A percentile compares a stretch with the other conserved stretches of the same genome.
Evolutionary conservation across 257 asterid species (phyloP).

Genomic region (Jaltomata sinuosa): DNA sequence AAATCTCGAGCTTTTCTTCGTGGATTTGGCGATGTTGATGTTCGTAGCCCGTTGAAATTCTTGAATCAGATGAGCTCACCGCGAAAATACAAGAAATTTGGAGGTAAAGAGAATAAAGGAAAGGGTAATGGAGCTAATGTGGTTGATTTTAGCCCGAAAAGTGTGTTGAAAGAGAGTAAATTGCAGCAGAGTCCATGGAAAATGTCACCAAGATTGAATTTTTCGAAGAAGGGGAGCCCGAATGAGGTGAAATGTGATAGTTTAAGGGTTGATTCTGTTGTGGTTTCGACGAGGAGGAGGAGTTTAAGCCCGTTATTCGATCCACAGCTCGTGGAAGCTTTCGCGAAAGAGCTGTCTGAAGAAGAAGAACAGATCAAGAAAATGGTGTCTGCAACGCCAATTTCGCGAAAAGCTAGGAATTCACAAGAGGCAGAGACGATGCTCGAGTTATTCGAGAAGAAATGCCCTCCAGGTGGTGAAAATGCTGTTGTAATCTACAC

Average conservation of each 20-base stretch:
- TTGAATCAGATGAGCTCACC: constrained; percentile 70
- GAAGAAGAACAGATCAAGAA: constrained; percentile 57
- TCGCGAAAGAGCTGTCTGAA: constrained; percentile 39
- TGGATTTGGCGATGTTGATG: constrained; percentile 31
- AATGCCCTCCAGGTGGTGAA: constrained; percentile 69
- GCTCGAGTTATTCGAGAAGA: constrained; percentile 29
- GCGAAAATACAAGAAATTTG: constrained; percentile 38
- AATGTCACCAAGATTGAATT: constrained; percentile 53
- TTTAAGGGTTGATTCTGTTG: constrained; percentile 33
- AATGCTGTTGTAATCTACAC: constrained; percentile 49
- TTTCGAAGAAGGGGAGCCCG: constrained; percentile 44
- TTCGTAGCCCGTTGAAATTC: constrained; percentile 62
- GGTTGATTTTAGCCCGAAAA: constrained; percentile 45
- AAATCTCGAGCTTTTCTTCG: constrained; percentile 38
- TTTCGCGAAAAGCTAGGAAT: background rate
- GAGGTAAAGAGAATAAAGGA: constrained; percentile 70
- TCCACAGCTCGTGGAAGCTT: constrained; percentile 39
- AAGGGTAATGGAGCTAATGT: background rate
- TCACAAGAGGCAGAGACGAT: constrained; percentile 15
- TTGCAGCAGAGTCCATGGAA: constrained; percentile 28
- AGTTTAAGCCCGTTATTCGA: constrained; percentile 59
- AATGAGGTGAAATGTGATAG: constrained; percentile 29
- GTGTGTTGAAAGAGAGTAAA: constrained; percentile 7
- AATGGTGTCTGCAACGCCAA: constrained; percentile 16
- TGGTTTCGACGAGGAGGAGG: constrained; percentile 23